Conservation (phyloP, 352 stramenopile species). For the Elongisporangium undulatum region DNA sequence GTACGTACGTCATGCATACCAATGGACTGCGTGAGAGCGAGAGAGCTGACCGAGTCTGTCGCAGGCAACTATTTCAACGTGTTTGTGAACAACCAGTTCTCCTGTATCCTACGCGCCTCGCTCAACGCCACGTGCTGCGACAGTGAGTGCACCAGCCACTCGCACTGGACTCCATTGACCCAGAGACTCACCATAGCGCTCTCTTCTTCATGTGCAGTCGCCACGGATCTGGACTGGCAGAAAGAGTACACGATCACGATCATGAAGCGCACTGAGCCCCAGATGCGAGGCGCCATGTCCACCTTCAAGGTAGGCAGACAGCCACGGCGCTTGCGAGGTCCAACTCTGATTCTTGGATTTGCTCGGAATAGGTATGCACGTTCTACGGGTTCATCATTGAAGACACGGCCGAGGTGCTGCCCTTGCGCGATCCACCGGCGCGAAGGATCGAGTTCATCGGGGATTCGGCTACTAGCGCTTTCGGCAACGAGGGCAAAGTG, state of each 20-base stretch:
- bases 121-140: slow-evolving; percentile 78
- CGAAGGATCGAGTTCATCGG: slow-evolving; percentile 85
- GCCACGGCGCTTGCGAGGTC: background rate
- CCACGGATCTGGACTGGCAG: slow-evolving; percentile 39
- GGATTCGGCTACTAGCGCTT: slow-evolving; percentile 80
- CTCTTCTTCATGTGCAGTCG: slow-evolving; percentile 29
- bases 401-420: slow-evolving; percentile 51
- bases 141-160: slow-evolving; percentile 25
- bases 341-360: background rate
- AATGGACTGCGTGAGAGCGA: slow-evolving; percentile 11
- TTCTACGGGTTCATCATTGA: slow-evolving; percentile 89
- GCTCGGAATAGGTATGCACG: slow-evolving; percentile 56
- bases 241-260: slow-evolving; percentile 65
- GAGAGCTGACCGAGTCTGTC: slow-evolving; percentile 2
- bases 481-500: slow-evolving; percentile 80
- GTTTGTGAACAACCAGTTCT: slow-evolving; percentile 72
- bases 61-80: slow-evolving; percentile 88
- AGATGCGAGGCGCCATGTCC: slow-evolving; percentile 80
- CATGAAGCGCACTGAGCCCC: slow-evolving; percentile 79
- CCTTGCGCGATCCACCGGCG: slow-evolving; percentile 20
- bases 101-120: slow-evolving; percentile 73
- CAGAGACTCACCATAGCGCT: background rate
- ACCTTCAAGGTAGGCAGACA: slow-evolving; percentile 68
- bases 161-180: background rate
- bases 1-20: slow-evolving; percentile 31